These are phyloP conservation scores for Aspergillus phoenicis DNA, from an alignment of 2,329 filamentous ascomycete genomes.

Conservation along the genomic window DNA sequence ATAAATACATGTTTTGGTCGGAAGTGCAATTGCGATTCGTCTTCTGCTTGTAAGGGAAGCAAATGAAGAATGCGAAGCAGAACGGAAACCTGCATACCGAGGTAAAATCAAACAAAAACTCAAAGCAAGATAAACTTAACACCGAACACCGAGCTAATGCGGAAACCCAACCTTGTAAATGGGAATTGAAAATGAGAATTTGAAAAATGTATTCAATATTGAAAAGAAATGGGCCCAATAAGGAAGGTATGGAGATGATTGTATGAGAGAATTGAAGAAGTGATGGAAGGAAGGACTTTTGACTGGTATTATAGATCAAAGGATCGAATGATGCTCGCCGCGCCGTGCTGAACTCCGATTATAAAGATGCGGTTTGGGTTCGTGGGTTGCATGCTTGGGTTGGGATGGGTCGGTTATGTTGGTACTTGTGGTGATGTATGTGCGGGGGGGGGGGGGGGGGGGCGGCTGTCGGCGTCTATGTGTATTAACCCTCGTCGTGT, in stretches of 20 bases:
- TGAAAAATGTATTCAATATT: background rate
- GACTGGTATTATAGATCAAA: conserved; percentile 5
- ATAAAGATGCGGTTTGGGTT: conserved; percentile 1
- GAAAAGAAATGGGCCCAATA: background rate
- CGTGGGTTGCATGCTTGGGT: background rate
- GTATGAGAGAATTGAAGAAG: background rate
- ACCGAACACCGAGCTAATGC: conserved; percentile 14
- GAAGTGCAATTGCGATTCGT: no score
- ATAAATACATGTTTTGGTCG: background rate
- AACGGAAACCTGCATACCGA: background rate
- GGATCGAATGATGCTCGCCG: conserved; percentile 9
- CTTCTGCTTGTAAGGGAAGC: no score
- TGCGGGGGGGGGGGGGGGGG: background rate
- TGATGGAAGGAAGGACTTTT: conserved; percentile 7
- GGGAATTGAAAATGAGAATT: background rate
- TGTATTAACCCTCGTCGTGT: background rate
- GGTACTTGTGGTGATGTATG: background rate
- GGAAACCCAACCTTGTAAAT: conserved; percentile 1
- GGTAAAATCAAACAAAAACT: background rate
- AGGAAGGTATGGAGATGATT: conserved; percentile 1
- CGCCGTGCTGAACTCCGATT: conserved; percentile 10
- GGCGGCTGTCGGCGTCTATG: background rate
- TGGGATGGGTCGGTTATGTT: background rate
- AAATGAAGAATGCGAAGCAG: background rate
- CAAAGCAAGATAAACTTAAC: background rate